Percentiles rank a stretch among this genome's conserved stretches.
These are phyloP conservation scores for Leccinum imitatum DNA, from an alignment of 768 basidiomycete genomes.

Conservation along the genomic window DNA sequence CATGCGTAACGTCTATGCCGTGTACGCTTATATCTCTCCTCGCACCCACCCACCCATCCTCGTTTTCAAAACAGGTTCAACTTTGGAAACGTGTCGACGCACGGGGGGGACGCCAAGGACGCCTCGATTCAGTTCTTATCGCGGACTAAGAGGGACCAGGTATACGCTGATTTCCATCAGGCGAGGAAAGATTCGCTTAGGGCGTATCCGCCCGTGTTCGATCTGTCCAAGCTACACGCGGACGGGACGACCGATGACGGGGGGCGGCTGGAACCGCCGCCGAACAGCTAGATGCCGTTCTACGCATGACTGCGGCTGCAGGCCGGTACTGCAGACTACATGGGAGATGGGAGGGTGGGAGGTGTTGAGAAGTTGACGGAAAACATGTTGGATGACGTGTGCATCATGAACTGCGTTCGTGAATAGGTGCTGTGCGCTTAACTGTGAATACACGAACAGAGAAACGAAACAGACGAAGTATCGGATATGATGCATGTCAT, in stretches of 20 bases:
- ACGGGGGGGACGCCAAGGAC: constrained; percentile 17
- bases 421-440: background rate
- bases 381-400: background rate
- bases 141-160: constrained; percentile 35
- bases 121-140: constrained; percentile 44
- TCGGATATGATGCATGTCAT: constrained; percentile 1
- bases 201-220: constrained; percentile 24
- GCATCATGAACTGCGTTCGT: background rate
- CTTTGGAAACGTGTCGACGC: constrained; percentile 37
- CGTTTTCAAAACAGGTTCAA: constrained; percentile 34
- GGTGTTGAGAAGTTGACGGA: background rate
- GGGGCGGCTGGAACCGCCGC: constrained; percentile 18
- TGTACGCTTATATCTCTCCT: constrained; percentile 28
- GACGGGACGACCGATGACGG: constrained; percentile 25
- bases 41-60: too few relatives aligned
- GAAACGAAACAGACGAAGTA: background rate
- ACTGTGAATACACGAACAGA: background rate
- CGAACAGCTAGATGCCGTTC: background rate
- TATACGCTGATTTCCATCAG: constrained; percentile 28
- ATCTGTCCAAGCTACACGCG: constrained; percentile 18
- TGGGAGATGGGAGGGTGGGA: background rate
- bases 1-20: constrained; percentile 46
- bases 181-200: constrained; percentile 15
- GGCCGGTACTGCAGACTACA: background rate
- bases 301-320: background rate